Evolutionary conservation across 805 yeast genomes (phyloP), one percentile per base, ranked within the genome.

Genomic region (Candida morakotiae): DNA sequence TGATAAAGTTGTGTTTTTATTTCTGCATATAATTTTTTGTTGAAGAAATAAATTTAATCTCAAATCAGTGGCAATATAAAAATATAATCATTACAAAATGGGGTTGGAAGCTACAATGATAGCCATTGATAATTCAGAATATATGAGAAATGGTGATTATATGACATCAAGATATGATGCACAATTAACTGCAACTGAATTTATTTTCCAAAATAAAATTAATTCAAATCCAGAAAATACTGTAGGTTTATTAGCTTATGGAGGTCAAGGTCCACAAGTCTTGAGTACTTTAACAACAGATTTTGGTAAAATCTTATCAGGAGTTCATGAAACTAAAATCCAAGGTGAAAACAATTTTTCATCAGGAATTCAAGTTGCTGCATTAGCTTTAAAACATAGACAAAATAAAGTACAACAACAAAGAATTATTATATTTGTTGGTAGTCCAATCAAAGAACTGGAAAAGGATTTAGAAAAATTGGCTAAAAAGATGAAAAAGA

Each of bases 31-130:
- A 25, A 26, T 28, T 34, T 16, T 34, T 35, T 28, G 41, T 27
- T 35, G 35, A 22, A 22, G 19, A 9, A 13, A 28, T 18, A n/a
- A 28, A 11, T 7, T 5, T 7, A 26, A 15, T 14, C 22, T 31
- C 18, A 13, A 5, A 24, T 14, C 37, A 32, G 40, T 37, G 37
- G 37, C 40, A 32, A 31, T 18, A 18, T 6, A 17, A 10, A 5
- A 11, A 5, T 21, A 24, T n/a, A 10, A 20, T 14, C 5, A n/a
- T 3, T 2, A 6, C 28, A 36, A 30, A 38, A 88, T 88, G 97
- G 96, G 83, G 46, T 75, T 89, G 53, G 98, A 93, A 66, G 98
- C 98, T 45, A 85, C 96, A 11, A 89, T 93, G 84, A 77, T 93
- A 45, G 87, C 88, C 54, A 76, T 93, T 55, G 99, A 93, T 70